These are phyloP conservation scores for Blastobotrys persicus DNA, from an alignment of 1,139 yeast species.

Conservation along the genomic window DNA sequence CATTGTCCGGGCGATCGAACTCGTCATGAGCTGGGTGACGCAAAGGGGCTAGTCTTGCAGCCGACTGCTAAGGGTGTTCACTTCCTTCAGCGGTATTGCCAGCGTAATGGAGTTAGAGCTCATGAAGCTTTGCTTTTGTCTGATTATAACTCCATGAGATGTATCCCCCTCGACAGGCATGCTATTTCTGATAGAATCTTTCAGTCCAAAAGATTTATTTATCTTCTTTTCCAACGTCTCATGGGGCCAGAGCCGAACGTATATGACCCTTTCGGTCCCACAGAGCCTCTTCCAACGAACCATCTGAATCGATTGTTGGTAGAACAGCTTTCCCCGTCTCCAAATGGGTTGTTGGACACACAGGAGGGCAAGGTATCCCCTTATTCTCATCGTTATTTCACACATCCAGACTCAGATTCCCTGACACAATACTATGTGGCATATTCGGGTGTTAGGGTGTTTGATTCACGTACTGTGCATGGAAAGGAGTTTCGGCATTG, in stretches of 20 bases:
- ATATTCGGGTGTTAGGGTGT: constrained; percentile 61
- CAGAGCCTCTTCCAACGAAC: constrained; percentile 36
- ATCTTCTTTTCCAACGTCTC: constrained; percentile 58
- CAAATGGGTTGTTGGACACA: constrained; percentile 13
- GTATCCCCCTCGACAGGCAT: constrained; percentile 68
- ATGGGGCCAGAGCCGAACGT: constrained; percentile 69
- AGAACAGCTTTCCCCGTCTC: background rate
- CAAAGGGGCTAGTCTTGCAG: constrained; percentile 45
- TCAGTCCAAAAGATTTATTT: constrained; percentile 63
- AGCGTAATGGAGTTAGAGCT: constrained; percentile 30
- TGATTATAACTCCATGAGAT: constrained; percentile 65
- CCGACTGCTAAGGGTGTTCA: constrained; percentile 94
- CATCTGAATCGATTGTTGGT: background rate
- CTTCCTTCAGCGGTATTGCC: constrained; percentile 58
- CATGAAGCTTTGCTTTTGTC: constrained; percentile 45
- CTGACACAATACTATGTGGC: constrained; percentile 76
- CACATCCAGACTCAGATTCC: constrained; percentile 86
- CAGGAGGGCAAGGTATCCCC: constrained; percentile 48
- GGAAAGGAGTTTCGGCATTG: constrained; percentile 42
- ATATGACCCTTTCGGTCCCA: constrained; percentile 56
- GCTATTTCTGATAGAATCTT: constrained; percentile 57
- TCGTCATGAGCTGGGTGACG: constrained; percentile 16
- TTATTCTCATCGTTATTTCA: constrained; percentile 70
- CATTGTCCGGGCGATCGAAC: constrained; percentile 73
- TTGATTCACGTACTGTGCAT: constrained; percentile 41